Evolutionary conservation across 306 rosid species (phyloP).

Genomic region (Medicago lupulina): DNA sequence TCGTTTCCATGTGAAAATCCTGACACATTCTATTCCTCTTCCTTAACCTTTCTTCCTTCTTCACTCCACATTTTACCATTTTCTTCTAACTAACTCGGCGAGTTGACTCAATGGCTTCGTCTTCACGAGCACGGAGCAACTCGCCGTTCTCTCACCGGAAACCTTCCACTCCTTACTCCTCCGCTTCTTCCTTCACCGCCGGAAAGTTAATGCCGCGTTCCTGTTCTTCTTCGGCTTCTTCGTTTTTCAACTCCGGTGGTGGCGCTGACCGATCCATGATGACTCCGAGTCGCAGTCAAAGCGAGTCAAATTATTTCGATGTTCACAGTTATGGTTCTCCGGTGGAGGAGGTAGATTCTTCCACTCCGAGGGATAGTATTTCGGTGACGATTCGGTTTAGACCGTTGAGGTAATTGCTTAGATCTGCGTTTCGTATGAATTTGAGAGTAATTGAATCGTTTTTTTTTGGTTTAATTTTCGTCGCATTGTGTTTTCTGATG

Average conservation of each 20-base stretch:
- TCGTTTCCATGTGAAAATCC: conserved; percentile 81
- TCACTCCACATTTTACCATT: conserved; percentile 27
- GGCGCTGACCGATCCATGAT: conserved; percentile 73
- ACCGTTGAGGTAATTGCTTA: conserved; percentile 85
- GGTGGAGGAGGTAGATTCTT: conserved; percentile 74
- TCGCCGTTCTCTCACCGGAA: conserved; percentile 91
- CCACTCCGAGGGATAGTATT: conserved; percentile 78
- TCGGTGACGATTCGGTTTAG: conserved; percentile 97
- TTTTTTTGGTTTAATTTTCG: background rate
- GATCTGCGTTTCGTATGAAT: conserved; percentile 58
- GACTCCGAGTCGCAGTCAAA: conserved; percentile 60
- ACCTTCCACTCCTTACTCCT: conserved; percentile 65
- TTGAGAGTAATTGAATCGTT: conserved; percentile 31
- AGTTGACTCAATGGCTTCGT: conserved; percentile 75
- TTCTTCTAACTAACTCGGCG: conserved; percentile 53
- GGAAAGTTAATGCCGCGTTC: conserved; percentile 77
- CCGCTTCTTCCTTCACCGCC: conserved; percentile 67
- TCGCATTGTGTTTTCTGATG: conserved; percentile 33
- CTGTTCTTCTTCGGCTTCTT: conserved; percentile 75
- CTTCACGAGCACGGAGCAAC: conserved; percentile 88
- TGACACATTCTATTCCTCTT: conserved; percentile 63
- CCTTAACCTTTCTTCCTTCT: conserved; percentile 21
- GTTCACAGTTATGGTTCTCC: conserved; percentile 57
- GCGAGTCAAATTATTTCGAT: conserved; percentile 58
- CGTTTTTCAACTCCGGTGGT: conserved; percentile 70